Percentiles rank a stretch among this genome's conserved stretches.
These are phyloP conservation scores for Cytospora schulzeri DNA, from an alignment of 2,329 filamentous ascomycete species.

Conservation along the genomic window DNA sequence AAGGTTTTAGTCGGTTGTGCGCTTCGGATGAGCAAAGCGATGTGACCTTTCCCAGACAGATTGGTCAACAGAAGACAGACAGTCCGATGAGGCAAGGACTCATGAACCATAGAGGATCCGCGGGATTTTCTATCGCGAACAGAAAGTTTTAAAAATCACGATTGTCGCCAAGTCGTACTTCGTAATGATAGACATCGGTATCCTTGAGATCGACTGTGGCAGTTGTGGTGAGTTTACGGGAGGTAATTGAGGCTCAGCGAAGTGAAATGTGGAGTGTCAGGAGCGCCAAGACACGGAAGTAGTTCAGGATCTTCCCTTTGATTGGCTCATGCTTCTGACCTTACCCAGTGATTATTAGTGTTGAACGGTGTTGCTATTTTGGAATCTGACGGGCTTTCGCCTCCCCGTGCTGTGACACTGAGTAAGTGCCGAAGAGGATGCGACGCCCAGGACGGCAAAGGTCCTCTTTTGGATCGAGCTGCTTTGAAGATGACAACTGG, in stretches of 20 bases:
- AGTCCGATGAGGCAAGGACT: neutral
- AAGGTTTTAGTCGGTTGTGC: neutral
- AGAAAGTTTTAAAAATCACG: neutral
- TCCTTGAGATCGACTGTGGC: neutral
- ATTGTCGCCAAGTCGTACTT: neutral
- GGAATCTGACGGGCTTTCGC: conserved; percentile 8
- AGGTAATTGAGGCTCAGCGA: neutral
- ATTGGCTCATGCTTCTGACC: neutral
- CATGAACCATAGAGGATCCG: neutral
- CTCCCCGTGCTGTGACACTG: neutral
- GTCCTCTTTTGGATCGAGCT: neutral
- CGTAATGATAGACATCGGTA: neutral
- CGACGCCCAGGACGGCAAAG: neutral
- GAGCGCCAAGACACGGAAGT: neutral
- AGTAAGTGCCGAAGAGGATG: neutral
- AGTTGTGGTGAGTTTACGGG: neutral
- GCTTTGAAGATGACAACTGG: no score
- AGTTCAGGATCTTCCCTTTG: neutral
- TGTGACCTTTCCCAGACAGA: neutral
- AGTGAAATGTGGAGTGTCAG: neutral
- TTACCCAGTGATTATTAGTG: neutral
- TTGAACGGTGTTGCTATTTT: conserved; percentile 19
- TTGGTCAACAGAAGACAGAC: neutral
- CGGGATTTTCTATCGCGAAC: neutral
- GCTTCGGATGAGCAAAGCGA: neutral